Evolutionary conservation across 2,329 filamentous ascomycete genomes (phyloP).

Genomic region (Cladorrhinum sp.): DNA sequence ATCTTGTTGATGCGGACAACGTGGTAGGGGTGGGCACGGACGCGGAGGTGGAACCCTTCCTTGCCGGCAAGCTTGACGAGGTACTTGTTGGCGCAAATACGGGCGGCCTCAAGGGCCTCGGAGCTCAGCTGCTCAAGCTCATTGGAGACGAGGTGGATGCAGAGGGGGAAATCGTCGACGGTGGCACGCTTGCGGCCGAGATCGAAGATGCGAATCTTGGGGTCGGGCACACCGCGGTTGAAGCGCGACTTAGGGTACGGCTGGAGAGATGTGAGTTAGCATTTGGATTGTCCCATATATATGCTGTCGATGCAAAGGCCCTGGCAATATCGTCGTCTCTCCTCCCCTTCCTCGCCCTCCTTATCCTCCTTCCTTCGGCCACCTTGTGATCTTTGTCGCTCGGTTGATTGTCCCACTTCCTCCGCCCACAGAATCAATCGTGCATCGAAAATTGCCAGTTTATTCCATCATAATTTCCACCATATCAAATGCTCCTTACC

Average conservation of each 20-base stretch:
- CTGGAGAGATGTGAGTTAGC: conserved; percentile 64
- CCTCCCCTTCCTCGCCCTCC: neutral
- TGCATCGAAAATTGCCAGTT: neutral
- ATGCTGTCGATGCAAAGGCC: neutral
- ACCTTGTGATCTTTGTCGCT: neutral
- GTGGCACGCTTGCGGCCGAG: conserved; percentile 97
- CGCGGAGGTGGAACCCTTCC: conserved; percentile 71
- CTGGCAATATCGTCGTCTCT: neutral
- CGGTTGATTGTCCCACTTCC: conserved; percentile 2
- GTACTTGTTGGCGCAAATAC: conserved; percentile 99
- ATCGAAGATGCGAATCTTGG: conserved; percentile 95
- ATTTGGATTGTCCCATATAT: conserved; percentile 2
- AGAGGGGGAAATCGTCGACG: conserved; percentile 99
- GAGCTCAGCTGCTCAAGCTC: conserved; percentile 99
- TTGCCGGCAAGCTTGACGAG: conserved; percentile 69
- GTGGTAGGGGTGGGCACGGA: conserved; percentile 97
- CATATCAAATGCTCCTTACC: conserved; percentile 54
- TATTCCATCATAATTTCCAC: neutral
- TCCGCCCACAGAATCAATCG: conserved; percentile 6
- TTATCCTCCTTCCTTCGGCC: neutral
- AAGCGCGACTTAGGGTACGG: conserved; percentile 99
- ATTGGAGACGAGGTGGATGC: conserved; percentile 99
- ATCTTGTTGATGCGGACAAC: conserved; percentile 99
- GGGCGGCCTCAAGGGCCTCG: conserved; percentile 98
- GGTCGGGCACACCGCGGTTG: conserved; percentile 96